Evolutionary conservation across 768 basidiomycete genomes (phyloP).

Genomic region (Galerina sulciceps): DNA sequence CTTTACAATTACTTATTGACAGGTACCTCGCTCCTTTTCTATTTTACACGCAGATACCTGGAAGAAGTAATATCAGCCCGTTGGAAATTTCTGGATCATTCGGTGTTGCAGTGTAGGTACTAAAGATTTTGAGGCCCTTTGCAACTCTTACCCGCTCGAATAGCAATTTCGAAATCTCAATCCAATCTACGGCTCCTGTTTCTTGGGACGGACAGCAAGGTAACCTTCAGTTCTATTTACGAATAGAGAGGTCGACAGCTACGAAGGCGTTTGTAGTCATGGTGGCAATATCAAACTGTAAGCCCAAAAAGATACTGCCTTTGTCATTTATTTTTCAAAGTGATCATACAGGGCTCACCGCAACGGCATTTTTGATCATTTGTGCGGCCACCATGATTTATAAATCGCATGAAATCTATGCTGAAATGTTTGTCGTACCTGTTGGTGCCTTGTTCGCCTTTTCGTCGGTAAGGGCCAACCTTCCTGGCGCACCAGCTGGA

Average conservation of each 20-base stretch:
- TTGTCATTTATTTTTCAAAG: background rate
- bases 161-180: background rate
- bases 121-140: background rate
- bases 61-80: background rate
- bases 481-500: slow-evolving; percentile 6
- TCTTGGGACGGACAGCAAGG: background rate
- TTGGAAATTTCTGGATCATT: background rate
- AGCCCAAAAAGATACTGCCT: background rate
- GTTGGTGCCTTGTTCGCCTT: slow-evolving; percentile 4
- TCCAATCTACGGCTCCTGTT: background rate
- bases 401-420: background rate
- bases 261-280: slow-evolving; percentile 4
- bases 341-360: background rate
- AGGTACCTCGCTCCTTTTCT: slow-evolving; percentile 4
- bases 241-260: background rate
- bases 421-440: slow-evolving; percentile 9
- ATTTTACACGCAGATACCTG: background rate
- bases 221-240: background rate
- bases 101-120: slow-evolving; percentile 7
- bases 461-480: slow-evolving; percentile 5
- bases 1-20: background rate
- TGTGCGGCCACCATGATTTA: background rate
- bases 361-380: slow-evolving; percentile 4
- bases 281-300: slow-evolving; percentile 5
- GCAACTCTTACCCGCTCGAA: background rate